Conservation (phyloP, 352 stramenopile species). For the Phytophthora agathidicida region DNA sequence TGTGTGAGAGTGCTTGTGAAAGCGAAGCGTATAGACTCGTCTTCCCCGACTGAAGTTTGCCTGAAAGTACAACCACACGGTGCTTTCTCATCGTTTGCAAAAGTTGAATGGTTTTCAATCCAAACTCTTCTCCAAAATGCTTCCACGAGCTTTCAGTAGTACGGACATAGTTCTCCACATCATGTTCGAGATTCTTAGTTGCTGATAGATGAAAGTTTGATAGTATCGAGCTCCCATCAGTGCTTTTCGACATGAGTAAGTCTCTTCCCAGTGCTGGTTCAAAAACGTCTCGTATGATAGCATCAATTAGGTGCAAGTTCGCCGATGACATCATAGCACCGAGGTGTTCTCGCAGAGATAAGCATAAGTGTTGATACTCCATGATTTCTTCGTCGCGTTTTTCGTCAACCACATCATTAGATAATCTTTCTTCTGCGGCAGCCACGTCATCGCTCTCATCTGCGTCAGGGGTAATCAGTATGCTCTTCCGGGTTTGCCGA, state of each 20-base stretch:
- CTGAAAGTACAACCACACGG: slow-evolving; percentile 45
- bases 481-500: slow-evolving; percentile 2
- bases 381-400: slow-evolving; percentile 32
- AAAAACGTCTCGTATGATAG: slow-evolving; percentile 53
- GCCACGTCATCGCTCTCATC: slow-evolving; percentile 21
- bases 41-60: slow-evolving; percentile 55
- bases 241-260: slow-evolving; percentile 29
- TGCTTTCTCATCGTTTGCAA: slow-evolving; percentile 38
- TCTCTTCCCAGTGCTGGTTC: slow-evolving; percentile 24
- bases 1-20: slow-evolving; percentile 31
- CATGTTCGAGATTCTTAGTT: slow-evolving; percentile 34
- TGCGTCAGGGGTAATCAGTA: slow-evolving; percentile 8
- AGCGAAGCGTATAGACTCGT: slow-evolving; percentile 55
- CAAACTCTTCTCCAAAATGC: slow-evolving; percentile 38
- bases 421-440: not conserved
- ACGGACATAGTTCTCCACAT: slow-evolving; percentile 32
- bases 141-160: slow-evolving; percentile 30
- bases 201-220: not conserved
- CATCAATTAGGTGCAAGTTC: slow-evolving; percentile 45
- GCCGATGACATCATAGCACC: slow-evolving; percentile 15
- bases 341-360: slow-evolving; percentile 46
- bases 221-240: not conserved
- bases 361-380: slow-evolving; percentile 46
- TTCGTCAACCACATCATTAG: slow-evolving; percentile 10
- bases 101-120: slow-evolving; percentile 52